These are phyloP conservation scores for Leptosphaerulina australis DNA, from an alignment of 2,329 filamentous ascomycete genomes.

Conservation along the genomic window DNA sequence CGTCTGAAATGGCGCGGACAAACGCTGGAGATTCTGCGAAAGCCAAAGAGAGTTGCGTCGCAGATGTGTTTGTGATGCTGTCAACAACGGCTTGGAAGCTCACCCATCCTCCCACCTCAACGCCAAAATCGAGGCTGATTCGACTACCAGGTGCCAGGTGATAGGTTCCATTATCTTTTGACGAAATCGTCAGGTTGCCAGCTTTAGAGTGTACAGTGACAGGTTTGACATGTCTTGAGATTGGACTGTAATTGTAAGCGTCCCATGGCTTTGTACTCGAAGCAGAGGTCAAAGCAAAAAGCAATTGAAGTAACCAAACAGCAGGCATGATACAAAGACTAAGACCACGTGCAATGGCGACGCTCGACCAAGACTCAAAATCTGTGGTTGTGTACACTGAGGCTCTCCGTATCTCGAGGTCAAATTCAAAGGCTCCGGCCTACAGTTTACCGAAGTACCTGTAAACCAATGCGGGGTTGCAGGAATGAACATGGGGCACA, in stretches of 20 bases:
- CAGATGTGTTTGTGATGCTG: neutral
- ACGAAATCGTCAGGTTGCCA: slow-evolving; percentile 14
- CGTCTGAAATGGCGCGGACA: slow-evolving; percentile 22
- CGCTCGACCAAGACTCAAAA: neutral
- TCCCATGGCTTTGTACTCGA: slow-evolving; percentile 14
- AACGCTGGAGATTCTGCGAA: slow-evolving; percentile 25
- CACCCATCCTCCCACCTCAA: slow-evolving; percentile 25
- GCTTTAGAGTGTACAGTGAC: slow-evolving; percentile 12
- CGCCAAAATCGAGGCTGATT: slow-evolving; percentile 21
- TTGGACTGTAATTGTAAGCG: slow-evolving; percentile 19
- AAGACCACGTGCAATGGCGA: neutral
- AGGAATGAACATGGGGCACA: neutral
- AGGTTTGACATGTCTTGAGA: slow-evolving; percentile 16
- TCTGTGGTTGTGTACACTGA: neutral
- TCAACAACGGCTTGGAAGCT: slow-evolving; percentile 8
- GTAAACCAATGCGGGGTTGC: slow-evolving; percentile 5
- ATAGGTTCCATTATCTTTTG: slow-evolving; percentile 16
- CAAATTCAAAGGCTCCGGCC: neutral
- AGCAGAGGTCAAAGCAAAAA: neutral
- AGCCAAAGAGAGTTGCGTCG: slow-evolving; percentile 19
- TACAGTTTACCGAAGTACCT: neutral
- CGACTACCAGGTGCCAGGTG: slow-evolving; percentile 4
- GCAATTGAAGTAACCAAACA: neutral
- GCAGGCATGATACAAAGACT: neutral
- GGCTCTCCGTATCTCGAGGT: neutral